A percentile compares a stretch with the other conserved stretches of the same genome.
Evolutionary conservation across 2,329 filamentous ascomycete species (phyloP).

Genomic region (Xylaria sp.): DNA sequence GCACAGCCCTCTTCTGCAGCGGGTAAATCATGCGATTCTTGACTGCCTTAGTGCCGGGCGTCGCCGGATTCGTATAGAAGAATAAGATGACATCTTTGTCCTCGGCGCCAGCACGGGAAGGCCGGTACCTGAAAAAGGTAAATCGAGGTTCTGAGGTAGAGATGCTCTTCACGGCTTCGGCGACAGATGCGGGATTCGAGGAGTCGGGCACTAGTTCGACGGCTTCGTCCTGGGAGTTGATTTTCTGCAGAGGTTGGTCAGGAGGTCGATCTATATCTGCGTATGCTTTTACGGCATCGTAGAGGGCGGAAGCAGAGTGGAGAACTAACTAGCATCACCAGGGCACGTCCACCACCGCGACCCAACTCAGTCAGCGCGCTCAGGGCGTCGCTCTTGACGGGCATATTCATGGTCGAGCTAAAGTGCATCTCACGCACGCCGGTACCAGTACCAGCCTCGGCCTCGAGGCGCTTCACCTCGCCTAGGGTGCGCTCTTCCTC

Average conservation of each 20-base stretch:
- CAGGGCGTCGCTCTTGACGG: slow-evolving; percentile 70
- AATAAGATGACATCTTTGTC: slow-evolving; percentile 73
- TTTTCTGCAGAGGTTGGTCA: slow-evolving; percentile 62
- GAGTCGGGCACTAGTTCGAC: slow-evolving; percentile 71
- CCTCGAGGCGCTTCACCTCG: slow-evolving; percentile 79
- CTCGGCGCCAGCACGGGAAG: slow-evolving; percentile 63
- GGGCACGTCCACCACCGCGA: slow-evolving; percentile 57
- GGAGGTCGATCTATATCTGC: background rate
- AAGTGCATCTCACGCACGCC: slow-evolving; percentile 67
- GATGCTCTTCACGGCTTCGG: slow-evolving; percentile 68
- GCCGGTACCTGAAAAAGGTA: slow-evolving; percentile 77
- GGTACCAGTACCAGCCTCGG: slow-evolving; percentile 76
- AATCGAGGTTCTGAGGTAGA: slow-evolving; percentile 77
- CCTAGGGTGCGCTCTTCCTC: slow-evolving; percentile 78
- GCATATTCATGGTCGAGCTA: slow-evolving; percentile 66
- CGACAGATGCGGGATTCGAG: slow-evolving; percentile 62
- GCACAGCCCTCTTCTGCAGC: slow-evolving; percentile 72
- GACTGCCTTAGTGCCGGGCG: slow-evolving; percentile 70
- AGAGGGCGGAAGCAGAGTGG: background rate
- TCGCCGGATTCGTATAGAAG: slow-evolving; percentile 81
- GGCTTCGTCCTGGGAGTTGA: slow-evolving; percentile 75
- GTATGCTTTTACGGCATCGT: background rate
- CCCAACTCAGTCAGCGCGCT: slow-evolving; percentile 70
- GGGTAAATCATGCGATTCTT: slow-evolving; percentile 90
- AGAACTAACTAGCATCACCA: slow-evolving; percentile 74